phyloP scores from a whole-genome alignment of 2,329 filamentous ascomycete species.

The Aspergillus jensenii region DNA sequence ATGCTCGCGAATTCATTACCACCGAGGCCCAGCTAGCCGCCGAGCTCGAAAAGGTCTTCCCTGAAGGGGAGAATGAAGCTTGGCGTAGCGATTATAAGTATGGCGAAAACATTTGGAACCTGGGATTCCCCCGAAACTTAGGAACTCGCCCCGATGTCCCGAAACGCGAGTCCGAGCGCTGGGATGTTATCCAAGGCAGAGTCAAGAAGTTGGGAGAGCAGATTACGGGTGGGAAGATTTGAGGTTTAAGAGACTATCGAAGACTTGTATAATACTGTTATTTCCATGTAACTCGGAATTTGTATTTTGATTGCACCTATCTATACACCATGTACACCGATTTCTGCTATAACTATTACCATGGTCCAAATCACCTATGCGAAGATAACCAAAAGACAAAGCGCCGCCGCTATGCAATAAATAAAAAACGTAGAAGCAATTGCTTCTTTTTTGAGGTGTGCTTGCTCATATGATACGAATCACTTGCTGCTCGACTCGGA shows the following conservation, averaged over 20 bases:
- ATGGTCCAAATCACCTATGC: neutral
- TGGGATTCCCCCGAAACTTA: slow-evolving; percentile 46
- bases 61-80: slow-evolving; percentile 52
- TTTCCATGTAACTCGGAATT: slow-evolving; percentile 9
- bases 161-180: slow-evolving; percentile 34
- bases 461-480: neutral
- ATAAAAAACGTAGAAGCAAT: neutral
- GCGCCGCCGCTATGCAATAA: slow-evolving; percentile 19
- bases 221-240: slow-evolving; percentile 66
- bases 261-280: slow-evolving; percentile 24
- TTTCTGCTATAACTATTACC: neutral
- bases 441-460: neutral
- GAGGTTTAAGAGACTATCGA: slow-evolving; percentile 39
- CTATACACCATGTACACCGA: slow-evolving; percentile 18
- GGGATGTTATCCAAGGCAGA: slow-evolving; percentile 54
- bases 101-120: slow-evolving; percentile 54
- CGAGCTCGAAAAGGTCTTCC: slow-evolving; percentile 75
- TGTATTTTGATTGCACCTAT: slow-evolving; percentile 9
- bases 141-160: slow-evolving; percentile 29
- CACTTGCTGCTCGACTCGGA: neutral
- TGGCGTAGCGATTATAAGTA: slow-evolving; percentile 43
- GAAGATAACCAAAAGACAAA: neutral
- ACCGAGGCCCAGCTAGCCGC: slow-evolving; percentile 73
- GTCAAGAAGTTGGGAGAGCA: slow-evolving; percentile 65
- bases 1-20: slow-evolving; percentile 83